These are phyloP conservation scores for Piromyces finnis DNA, from an alignment of 192 early-diverging fungal species.

Conservation along the genomic window DNA sequence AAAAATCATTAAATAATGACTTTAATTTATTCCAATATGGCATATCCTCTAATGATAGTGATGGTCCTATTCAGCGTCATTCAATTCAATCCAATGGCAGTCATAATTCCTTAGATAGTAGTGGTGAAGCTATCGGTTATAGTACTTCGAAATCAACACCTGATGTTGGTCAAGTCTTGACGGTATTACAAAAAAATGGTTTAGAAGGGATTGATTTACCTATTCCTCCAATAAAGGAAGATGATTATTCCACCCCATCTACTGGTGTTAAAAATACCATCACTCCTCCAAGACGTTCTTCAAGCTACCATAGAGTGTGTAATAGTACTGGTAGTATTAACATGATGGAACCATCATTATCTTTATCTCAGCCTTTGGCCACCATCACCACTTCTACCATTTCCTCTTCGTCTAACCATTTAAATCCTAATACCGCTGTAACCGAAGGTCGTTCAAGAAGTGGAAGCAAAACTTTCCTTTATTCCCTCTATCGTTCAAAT, in stretches of 20 bases:
- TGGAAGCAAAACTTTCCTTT: background rate
- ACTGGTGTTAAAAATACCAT: background rate
- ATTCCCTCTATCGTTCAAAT: no score
- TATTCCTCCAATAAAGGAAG: background rate
- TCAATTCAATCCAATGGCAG: background rate
- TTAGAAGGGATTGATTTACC: background rate
- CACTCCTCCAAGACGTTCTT: no score
- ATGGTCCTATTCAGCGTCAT: background rate
- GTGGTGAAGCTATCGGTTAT: background rate
- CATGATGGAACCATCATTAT: no score
- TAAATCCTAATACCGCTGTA: no score
- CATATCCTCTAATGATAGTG: no score
- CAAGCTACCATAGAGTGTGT: no score
- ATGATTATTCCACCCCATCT: background rate
- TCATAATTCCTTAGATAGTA: background rate
- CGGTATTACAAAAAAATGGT: background rate
- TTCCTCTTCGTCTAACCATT: no score
- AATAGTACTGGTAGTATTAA: no score
- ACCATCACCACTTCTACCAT: no score
- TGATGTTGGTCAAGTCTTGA: background rate
- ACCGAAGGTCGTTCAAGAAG: background rate
- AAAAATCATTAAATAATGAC: background rate
- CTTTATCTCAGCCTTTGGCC: no score
- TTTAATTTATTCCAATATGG: background rate
- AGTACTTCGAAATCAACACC: background rate